These are phyloP conservation scores for Hypoxylon sp. DNA, from an alignment of 2,329 filamentous ascomycete species.

Conservation along the genomic window DNA sequence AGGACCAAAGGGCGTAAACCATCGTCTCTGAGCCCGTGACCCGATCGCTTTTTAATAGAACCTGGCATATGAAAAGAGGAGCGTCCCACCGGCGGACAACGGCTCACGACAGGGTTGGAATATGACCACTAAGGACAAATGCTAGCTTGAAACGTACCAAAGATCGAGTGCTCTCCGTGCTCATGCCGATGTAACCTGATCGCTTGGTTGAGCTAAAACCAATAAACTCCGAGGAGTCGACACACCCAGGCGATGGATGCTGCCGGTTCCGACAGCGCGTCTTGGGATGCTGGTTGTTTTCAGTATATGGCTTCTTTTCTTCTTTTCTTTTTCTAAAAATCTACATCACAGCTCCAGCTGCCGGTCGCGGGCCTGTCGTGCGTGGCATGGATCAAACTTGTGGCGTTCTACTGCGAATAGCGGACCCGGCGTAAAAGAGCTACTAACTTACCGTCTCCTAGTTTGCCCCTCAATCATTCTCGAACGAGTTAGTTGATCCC, in stretches of 20 bases:
- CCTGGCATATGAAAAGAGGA: conserved; percentile 43
- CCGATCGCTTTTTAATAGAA: conserved; percentile 40
- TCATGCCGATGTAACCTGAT: conserved; percentile 44
- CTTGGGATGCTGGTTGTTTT: conserved; percentile 16
- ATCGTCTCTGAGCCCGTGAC: conserved; percentile 37
- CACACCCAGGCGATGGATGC: conserved; percentile 31
- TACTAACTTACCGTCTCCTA: conserved; percentile 14
- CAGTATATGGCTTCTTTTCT: conserved; percentile 4
- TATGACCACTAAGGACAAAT: conserved; percentile 35
- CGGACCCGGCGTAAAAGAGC: conserved; percentile 24
- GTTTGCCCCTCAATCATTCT: conserved; percentile 36
- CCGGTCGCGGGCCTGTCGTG: conserved; percentile 17
- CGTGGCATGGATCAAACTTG: conserved; percentile 33
- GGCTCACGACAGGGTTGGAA: conserved; percentile 35
- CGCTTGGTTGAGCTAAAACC: conserved; percentile 36
- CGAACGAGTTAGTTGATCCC: conserved; percentile 33
- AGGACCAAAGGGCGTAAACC: conserved; percentile 33
- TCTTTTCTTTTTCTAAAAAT: conserved; percentile 14
- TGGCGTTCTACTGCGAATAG: conserved; percentile 37
- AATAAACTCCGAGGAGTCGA: conserved; percentile 37
- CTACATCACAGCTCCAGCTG: conserved; percentile 2
- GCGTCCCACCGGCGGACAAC: conserved; percentile 41
- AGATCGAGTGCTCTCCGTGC: conserved; percentile 39
- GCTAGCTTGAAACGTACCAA: conserved; percentile 46
- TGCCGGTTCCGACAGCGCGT: conserved; percentile 28